Evolutionary conservation across 257 asterid species (phyloP).

Genomic region (Solanum sparsipilum): DNA sequence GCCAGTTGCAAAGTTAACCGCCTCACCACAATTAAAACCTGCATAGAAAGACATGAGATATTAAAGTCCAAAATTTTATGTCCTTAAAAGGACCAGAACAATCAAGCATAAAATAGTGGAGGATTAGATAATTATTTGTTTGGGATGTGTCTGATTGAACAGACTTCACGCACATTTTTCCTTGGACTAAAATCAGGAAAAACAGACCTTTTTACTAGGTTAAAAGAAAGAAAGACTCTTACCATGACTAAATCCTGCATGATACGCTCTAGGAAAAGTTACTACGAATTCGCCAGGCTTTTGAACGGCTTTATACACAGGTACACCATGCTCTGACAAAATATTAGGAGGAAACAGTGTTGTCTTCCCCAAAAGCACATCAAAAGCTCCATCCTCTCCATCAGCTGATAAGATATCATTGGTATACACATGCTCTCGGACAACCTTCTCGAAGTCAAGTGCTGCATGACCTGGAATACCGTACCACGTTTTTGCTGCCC

Average conservation of each 20-base stretch:
- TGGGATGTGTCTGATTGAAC: background rate
- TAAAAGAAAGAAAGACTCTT: conserved; percentile 1
- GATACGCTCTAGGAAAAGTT: conserved; percentile 95
- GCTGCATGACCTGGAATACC: conserved; percentile 97
- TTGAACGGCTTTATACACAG: conserved; percentile 91
- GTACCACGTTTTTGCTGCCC: conserved; percentile 98
- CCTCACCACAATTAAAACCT: conserved; percentile 99
- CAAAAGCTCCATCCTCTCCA: conserved; percentile 97
- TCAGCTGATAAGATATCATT: conserved; percentile 63
- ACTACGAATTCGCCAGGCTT: conserved; percentile 88
- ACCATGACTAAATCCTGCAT: conserved; percentile 99
- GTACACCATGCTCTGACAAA: conserved; percentile 63
- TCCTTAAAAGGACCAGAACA: background rate
- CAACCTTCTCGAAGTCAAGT: conserved; percentile 74
- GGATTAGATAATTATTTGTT: background rate
- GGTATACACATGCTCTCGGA: conserved; percentile 64
- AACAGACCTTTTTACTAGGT: background rate
- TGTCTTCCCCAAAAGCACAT: conserved; percentile 88
- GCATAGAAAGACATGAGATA: background rate
- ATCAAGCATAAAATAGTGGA: background rate
- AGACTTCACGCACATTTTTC: background rate
- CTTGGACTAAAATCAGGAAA: background rate
- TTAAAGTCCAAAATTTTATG: background rate
- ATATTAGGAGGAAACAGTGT: conserved; percentile 90
- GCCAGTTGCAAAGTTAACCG: conserved; percentile 90